These are phyloP conservation scores for Alternaria arborescens DNA, from an alignment of 2,329 filamentous ascomycete species.

Conservation along the genomic window DNA sequence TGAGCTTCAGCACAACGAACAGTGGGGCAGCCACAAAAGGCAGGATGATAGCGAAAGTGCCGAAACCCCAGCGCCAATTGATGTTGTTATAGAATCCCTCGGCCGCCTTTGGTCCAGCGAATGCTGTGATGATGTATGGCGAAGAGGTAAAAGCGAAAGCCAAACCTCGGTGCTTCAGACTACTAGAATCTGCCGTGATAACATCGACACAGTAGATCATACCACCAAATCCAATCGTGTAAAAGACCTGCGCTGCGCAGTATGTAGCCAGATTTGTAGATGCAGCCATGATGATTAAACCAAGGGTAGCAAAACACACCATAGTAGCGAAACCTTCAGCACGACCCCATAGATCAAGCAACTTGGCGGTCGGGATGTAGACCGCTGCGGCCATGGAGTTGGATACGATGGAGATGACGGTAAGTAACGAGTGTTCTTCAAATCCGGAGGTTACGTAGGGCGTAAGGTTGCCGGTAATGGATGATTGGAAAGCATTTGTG, in stretches of 20 bases:
- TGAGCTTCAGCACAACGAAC: conserved; percentile 58
- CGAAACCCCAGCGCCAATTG: conserved; percentile 73
- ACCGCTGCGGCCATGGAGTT: conserved; percentile 43
- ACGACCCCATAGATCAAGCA: conserved; percentile 52
- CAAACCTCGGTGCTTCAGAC: conserved; percentile 61
- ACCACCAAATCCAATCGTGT: conserved; percentile 67
- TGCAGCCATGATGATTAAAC: conserved; percentile 71
- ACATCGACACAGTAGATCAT: conserved; percentile 69
- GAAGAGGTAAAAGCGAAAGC: conserved; percentile 60
- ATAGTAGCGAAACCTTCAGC: conserved; percentile 48
- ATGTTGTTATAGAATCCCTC: conserved; percentile 54
- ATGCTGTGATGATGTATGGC: conserved; percentile 32
- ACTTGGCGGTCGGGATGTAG: conserved; percentile 50
- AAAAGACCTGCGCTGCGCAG: conserved; percentile 35
- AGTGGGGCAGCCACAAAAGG: conserved; percentile 66
- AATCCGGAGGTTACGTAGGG: conserved; percentile 46
- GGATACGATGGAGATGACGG: conserved; percentile 37
- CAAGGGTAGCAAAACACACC: conserved; percentile 38
- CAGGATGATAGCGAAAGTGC: conserved; percentile 70
- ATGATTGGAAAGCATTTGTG: conserved; percentile 54
- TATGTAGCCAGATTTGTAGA: conserved; percentile 61
- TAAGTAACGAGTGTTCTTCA: conserved; percentile 37
- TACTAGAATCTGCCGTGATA: conserved; percentile 63
- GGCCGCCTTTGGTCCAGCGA: conserved; percentile 25
- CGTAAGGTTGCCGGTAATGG: conserved; percentile 45